Conservation (phyloP, 345 rosid genomes). For the Lenwebbia sp. region DNA sequence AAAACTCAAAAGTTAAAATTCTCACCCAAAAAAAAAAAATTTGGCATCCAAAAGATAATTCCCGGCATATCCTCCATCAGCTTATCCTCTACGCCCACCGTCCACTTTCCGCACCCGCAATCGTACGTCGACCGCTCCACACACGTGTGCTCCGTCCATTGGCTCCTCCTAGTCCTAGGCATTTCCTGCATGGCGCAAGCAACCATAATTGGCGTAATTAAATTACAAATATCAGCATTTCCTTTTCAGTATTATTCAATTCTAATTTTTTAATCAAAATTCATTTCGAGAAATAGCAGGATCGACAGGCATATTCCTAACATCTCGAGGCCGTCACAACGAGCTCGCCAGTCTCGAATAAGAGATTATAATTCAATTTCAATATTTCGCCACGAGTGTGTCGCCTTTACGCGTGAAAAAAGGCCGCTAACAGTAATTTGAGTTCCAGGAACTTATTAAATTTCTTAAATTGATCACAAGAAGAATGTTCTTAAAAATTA, state of each 20-base stretch:
- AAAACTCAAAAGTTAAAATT: background rate
- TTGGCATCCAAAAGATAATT: background rate
- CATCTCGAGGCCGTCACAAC: fast-evolving
- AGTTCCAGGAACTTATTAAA: too few species aligned
- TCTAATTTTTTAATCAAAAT: background rate
- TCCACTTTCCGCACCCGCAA: background rate
- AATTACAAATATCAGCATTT: background rate
- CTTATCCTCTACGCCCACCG: background rate
- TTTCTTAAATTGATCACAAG: too few species aligned
- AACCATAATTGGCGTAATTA: background rate
- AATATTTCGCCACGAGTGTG: fast-evolving
- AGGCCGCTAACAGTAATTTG: too few species aligned
- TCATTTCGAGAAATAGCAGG: background rate
- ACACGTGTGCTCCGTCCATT: background rate
- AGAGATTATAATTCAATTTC: fast-evolving
- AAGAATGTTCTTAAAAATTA: too few species aligned
- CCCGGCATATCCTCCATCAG: background rate
- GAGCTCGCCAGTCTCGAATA: background rate
- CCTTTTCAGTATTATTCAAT: background rate
- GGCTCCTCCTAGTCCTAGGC: background rate
- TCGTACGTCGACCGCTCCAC: too few species aligned
- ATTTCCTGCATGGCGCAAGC: background rate
- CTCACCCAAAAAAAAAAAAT: background rate
- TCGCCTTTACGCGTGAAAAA: too few species aligned
- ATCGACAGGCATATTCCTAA: background rate